phyloP scores from a whole-genome alignment of 192 early-diverging fungal genomes.

The Coemansia sp. region DNA sequence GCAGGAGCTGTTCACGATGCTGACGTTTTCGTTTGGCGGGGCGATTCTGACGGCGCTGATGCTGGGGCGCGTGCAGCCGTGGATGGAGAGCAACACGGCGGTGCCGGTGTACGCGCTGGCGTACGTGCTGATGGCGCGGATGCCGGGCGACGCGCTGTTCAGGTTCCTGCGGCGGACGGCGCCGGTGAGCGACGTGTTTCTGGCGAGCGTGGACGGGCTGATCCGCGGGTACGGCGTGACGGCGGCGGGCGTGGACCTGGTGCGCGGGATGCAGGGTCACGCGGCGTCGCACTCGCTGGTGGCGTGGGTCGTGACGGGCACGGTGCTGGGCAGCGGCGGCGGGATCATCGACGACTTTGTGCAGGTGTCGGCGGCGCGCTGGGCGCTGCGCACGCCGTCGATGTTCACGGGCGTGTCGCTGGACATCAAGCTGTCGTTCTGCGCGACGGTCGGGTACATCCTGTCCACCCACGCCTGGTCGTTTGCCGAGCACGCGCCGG shows the following conservation, averaged over 20 bases:
- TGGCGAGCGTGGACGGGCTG: conserved; percentile 51
- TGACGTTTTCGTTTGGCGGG: conserved; percentile 55
- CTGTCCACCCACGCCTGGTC: conserved; percentile 51
- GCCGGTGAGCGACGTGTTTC: conserved; percentile 51
- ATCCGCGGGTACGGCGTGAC: conserved; percentile 56
- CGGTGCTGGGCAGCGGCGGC: conserved; percentile 52
- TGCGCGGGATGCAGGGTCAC: conserved; percentile 46
- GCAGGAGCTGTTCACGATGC: conserved; percentile 53
- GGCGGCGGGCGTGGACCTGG: conserved; percentile 50
- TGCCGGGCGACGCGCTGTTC: conserved; percentile 50
- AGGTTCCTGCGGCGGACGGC: conserved; percentile 26
- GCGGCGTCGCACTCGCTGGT: conserved; percentile 49
- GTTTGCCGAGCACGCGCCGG: conserved; percentile 38
- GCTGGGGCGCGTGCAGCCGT: conserved; percentile 50
- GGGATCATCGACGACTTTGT: conserved; percentile 55
- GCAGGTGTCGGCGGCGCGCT: conserved; percentile 40
- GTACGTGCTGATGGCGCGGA: conserved; percentile 37
- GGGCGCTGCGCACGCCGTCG: conserved; percentile 48
- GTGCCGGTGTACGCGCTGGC: conserved; percentile 43
- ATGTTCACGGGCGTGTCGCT: conserved; percentile 34
- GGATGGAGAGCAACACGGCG: conserved; percentile 47
- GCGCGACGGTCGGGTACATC: conserved; percentile 49
- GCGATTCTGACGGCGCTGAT: conserved; percentile 50
- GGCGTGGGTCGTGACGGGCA: conserved; percentile 50
- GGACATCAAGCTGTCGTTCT: conserved; percentile 50